These are phyloP conservation scores for Tuber umbilicatum DNA, from an alignment of 495 filamentous ascomycete species.

Conservation along the genomic window DNA sequence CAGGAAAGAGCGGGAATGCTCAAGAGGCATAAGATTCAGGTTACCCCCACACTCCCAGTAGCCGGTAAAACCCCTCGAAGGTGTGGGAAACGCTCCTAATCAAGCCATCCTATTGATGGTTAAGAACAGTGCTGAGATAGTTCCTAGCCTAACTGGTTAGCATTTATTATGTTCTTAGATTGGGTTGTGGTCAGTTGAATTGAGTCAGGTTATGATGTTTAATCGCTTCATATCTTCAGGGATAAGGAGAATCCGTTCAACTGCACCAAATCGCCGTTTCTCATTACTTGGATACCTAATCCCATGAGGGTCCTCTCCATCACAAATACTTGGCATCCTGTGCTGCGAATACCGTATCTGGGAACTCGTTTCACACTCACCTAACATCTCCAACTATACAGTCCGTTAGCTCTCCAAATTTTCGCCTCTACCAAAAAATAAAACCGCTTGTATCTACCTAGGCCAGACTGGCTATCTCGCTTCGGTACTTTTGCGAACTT, in stretches of 20 bases:
- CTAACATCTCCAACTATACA: too few species aligned
- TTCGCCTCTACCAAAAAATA: too few species aligned
- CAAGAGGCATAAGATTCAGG: conserved; percentile 52
- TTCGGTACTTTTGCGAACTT: too few species aligned
- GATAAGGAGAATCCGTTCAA: not conserved
- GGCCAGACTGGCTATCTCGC: too few species aligned
- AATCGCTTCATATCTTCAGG: not conserved
- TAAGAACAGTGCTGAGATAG: conserved; percentile 50
- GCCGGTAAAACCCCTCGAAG: conserved; percentile 39
- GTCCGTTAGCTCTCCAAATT: too few species aligned
- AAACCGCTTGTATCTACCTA: too few species aligned
- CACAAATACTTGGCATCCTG: too few species aligned
- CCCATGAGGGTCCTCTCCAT: too few species aligned
- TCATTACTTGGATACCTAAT: too few species aligned
- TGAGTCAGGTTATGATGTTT: not conserved
- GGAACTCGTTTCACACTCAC: too few species aligned
- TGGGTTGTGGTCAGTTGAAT: not conserved
- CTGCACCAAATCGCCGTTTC: too few species aligned
- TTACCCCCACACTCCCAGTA: conserved; percentile 50
- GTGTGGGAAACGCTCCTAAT: conserved; percentile 49
- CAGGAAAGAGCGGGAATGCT: conserved; percentile 44
- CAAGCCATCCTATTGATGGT: conserved; percentile 58
- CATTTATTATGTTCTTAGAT: not conserved
- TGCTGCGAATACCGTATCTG: too few species aligned
- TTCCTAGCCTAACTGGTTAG: conserved; percentile 45